These are phyloP conservation scores for Entonaema liquescens DNA, from an alignment of 495 filamentous ascomycete genomes.

Conservation along the genomic window DNA sequence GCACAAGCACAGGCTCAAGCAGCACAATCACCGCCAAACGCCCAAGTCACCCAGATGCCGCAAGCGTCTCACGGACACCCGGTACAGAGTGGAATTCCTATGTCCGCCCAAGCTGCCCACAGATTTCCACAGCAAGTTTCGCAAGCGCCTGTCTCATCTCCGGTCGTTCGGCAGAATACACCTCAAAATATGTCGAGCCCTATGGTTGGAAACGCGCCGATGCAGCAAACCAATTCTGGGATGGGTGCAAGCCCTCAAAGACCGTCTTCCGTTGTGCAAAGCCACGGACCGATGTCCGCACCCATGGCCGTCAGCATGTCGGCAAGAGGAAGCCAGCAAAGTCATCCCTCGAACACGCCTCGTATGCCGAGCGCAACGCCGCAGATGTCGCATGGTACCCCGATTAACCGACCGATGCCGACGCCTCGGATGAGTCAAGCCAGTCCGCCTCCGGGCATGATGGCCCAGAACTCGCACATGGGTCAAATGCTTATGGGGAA, in stretches of 20 bases:
- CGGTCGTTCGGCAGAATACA: constrained; percentile 79
- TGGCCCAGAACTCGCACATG: constrained; percentile 68
- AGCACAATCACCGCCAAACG: constrained; percentile 50
- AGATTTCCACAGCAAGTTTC: constrained; percentile 66
- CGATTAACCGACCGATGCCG: constrained; percentile 72
- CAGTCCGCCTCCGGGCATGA: constrained; percentile 69
- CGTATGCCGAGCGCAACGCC: constrained; percentile 82
- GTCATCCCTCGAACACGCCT: constrained; percentile 78
- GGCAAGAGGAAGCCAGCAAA: constrained; percentile 80
- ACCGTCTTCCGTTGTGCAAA: constrained; percentile 79
- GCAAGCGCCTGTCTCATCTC: constrained; percentile 79
- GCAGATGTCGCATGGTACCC: constrained; percentile 75
- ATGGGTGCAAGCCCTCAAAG: constrained; percentile 80
- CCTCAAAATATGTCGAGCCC: constrained; percentile 82
- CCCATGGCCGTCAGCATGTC: constrained; percentile 77
- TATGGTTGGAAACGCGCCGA: constrained; percentile 73
- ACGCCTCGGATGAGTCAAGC: constrained; percentile 76
- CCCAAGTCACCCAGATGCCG: constrained; percentile 38
- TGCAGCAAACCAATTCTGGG: constrained; percentile 81
- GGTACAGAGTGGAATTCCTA: constrained; percentile 55
- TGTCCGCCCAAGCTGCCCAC: constrained; percentile 64
- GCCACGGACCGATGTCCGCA: constrained; percentile 67
- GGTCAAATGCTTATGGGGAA: constrained; percentile 64
- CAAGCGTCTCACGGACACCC: constrained; percentile 54
- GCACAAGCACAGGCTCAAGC: constrained; percentile 61